phyloP scores from a whole-genome alignment of 345 rosid genomes.

The Kernera saxatilis region DNA sequence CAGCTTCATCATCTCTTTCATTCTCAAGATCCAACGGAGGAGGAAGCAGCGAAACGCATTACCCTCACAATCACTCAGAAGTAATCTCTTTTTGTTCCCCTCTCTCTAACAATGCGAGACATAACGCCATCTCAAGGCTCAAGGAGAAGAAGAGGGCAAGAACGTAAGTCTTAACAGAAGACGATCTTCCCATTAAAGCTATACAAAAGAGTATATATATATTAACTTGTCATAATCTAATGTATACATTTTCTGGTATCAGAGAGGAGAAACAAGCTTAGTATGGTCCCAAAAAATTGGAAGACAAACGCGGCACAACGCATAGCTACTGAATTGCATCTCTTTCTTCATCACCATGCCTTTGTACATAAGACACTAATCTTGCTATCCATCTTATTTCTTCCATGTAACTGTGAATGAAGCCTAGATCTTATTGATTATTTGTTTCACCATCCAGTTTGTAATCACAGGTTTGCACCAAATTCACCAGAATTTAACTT shows the following conservation, averaged over 20 bases:
- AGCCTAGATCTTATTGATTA: background rate
- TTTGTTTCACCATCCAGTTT: slow-evolving; percentile 9
- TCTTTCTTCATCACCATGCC: background rate
- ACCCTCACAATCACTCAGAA: slow-evolving; percentile 31
- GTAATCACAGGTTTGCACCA: slow-evolving; percentile 17
- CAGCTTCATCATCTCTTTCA: slow-evolving; percentile 41
- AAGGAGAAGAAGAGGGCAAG: slow-evolving; percentile 62
- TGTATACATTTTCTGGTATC: background rate
- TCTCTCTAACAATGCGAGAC: slow-evolving; percentile 30
- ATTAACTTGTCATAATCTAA: background rate
- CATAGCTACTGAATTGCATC: background rate
- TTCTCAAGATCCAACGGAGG: slow-evolving; percentile 36
- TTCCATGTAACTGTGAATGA: slow-evolving; percentile 3
- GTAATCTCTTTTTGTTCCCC: slow-evolving; percentile 34
- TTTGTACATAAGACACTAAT: slow-evolving; percentile 28
- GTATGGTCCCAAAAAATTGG: background rate
- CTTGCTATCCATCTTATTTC: slow-evolving; percentile 3
- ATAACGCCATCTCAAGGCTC: slow-evolving; percentile 49
- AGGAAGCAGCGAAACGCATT: slow-evolving; percentile 29
- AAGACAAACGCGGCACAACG: background rate
- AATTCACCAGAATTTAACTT: slow-evolving; percentile 17
- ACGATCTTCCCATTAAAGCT: background rate
- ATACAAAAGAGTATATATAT: background rate
- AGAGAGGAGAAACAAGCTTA: slow-evolving; percentile 30
- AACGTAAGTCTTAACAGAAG: slow-evolving; percentile 34